Evolutionary conservation across 2,329 filamentous ascomycete species (phyloP).

Genomic region (Fusarium sp.): DNA sequence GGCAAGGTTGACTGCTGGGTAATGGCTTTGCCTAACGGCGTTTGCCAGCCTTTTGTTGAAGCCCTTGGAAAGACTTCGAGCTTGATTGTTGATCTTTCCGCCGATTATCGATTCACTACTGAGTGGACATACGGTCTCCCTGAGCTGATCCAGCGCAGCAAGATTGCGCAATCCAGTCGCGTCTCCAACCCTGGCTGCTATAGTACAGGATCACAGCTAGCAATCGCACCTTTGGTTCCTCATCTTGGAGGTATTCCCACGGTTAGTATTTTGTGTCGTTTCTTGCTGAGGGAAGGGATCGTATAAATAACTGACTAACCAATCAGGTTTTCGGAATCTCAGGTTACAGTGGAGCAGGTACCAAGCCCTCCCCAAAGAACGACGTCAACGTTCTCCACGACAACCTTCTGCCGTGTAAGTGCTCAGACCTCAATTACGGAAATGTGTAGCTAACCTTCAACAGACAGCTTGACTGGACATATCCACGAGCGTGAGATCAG

Average conservation of each 20-base stretch:
- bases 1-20: constrained; percentile 96
- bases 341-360: constrained; percentile 82
- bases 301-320: no score
- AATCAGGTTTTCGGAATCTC: no score
- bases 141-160: constrained; percentile 78
- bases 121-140: constrained; percentile 86
- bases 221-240: constrained; percentile 79
- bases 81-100: constrained; percentile 93
- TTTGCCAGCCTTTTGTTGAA: constrained; percentile 94
- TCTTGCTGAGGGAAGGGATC: no score
- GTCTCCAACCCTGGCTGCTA: constrained; percentile 97
- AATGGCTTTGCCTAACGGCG: constrained; percentile 95
- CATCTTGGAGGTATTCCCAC: constrained; percentile 81
- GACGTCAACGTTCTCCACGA: constrained; percentile 85
- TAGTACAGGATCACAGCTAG: constrained; percentile 91
- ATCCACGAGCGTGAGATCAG: constrained; percentile 95
- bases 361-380: constrained; percentile 93
- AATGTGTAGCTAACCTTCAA: constrained; percentile 7
- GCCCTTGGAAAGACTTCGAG: constrained; percentile 77
- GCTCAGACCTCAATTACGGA: constrained; percentile 53
- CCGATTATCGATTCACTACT: constrained; percentile 85
- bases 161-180: constrained; percentile 83
- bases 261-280: constrained; percentile 68
- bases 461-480: constrained; percentile 77
- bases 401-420: constrained; percentile 83